Base-by-base conservation (phyloP, 2,329 filamentous ascomycete genomes). In the Aschersonia sp. region DNA sequence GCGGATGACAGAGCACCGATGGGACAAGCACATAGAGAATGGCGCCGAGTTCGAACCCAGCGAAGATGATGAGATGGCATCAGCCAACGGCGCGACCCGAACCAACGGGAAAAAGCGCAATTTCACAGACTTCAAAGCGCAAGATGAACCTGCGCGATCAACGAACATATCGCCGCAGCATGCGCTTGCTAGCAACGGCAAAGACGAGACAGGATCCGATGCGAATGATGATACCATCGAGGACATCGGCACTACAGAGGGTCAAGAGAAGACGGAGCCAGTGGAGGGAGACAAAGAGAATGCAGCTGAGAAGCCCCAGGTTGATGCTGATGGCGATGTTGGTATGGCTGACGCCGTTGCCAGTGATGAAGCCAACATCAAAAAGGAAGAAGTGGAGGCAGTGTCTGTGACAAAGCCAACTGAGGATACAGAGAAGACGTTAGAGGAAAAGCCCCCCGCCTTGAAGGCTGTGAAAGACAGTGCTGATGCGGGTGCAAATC, bases 31-130 rank as follows among this genome's bases (percentile, higher is more conserved):
- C 45, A 75, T 87, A 30, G 76, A 81, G 47, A 79, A 85, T 49
- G 79, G 86, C 6, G 85, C 84, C 55, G 90, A 95, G 59, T 78
- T 89, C 42, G 85, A 88, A 50, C 85, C 92, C 42, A 94, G 86
- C 53, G 88, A 94, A 51, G 87, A 95, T 50, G 90, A 97, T 56
- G 87, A 94, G 9, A 78, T 87, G 64, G 77, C 77, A 41, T 71
- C 71, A 41, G 74, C 76, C 39, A 87, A 92, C 54, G 90, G 88
- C 12, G 74, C 88, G 41, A 81, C 76, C 46, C 64, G 63, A 35
- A 62, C 65, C 32, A 72, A 68, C 32, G 71, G 67, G 31, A 68
- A 65, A 48, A 69, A 70, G 53, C 71, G 72, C 14, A 68, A 68
- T 1, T 78, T 78, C 54, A 66, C 64, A 45, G 74, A 78, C 53